Evolutionary conservation across 202 grass and related monocot genomes (phyloP).

Genomic region (Digitaria exilis): DNA sequence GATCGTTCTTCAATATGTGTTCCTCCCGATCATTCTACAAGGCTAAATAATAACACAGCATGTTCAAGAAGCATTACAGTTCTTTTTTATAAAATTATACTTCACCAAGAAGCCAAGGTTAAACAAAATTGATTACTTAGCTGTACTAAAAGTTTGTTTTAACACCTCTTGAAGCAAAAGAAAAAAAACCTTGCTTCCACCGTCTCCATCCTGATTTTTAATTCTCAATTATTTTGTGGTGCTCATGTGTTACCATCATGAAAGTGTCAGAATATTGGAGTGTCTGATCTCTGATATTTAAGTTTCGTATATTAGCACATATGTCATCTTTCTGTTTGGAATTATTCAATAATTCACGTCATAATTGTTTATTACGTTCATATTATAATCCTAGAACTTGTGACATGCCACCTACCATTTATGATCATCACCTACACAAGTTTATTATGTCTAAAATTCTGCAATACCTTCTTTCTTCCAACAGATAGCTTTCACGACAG

Average conservation of each 20-base stretch:
- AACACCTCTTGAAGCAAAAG: neutral
- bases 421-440: neutral
- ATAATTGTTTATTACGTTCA: slow-evolving; percentile 5
- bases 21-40: neutral
- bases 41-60: neutral
- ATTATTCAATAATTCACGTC: neutral
- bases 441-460: slow-evolving; percentile 6
- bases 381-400: neutral
- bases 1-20: neutral
- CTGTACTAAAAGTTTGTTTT: neutral
- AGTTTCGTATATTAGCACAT: neutral
- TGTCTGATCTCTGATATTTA: neutral
- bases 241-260: neutral
- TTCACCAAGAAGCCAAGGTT: neutral
- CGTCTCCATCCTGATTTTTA: neutral
- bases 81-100: neutral
- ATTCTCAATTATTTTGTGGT: neutral
- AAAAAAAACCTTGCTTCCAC: neutral
- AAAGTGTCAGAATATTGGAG: slow-evolving; percentile 2
- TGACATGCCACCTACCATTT: neutral
- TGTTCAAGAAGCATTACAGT: neutral
- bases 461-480: slow-evolving; percentile 28
- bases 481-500: slow-evolving; percentile 82
- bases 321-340: slow-evolving; percentile 2
- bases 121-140: neutral